Evolutionary conservation across 371 early-diverging fungal genomes (phyloP), one percentile per base, ranked within the genome.

Genomic region (Coemansia sp.): DNA sequence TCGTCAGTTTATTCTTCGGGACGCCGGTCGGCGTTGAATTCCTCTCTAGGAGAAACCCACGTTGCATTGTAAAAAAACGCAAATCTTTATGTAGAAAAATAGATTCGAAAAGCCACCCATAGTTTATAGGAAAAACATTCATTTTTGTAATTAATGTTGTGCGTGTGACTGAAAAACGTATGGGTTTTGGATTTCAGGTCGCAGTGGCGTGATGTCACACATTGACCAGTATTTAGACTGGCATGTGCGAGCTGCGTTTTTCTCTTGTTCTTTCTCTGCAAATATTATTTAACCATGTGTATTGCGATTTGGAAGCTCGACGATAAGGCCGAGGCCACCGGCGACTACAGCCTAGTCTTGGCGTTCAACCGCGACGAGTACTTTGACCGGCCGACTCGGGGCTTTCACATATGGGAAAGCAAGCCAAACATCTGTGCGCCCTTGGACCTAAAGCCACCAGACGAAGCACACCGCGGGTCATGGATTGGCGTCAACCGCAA

Each of bases 331-430:
- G 16, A 65, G 12, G n/a, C n/a, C 1, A 16, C 14, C 2, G 26
- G 42, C 7, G 62, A 28, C 8, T 68, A 66, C 52, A 54, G 59
- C 53, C 56, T 80, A 0, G 62, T 78, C 0, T 56, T 78, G 51
- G 67, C 70, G 1, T 77, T 77, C 55, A 80, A 80, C 62, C 66
- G 81, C 1, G 81, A 80, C 54, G 81, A 80, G 57, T 78, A 50
- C 52, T 75, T 75, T 23, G 60, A 57, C 3, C 69, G 81, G 3
- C 71, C 81, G 1, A 80, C 81, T 1, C 37, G 23, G 12, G 67
- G 64, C 0, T 68, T 74, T 50, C 73, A 72, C 23, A 37, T 37
- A 33, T 80, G 81, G 81, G 5, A 55, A 3, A 5, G 12, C 7
- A 18, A 56, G n/a, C 64, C 73, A 14, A 23, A 60, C 16, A 59